Evolutionary conservation across 2,329 filamentous ascomycete genomes (phyloP).

Genomic region (Aspergillus ruber): DNA sequence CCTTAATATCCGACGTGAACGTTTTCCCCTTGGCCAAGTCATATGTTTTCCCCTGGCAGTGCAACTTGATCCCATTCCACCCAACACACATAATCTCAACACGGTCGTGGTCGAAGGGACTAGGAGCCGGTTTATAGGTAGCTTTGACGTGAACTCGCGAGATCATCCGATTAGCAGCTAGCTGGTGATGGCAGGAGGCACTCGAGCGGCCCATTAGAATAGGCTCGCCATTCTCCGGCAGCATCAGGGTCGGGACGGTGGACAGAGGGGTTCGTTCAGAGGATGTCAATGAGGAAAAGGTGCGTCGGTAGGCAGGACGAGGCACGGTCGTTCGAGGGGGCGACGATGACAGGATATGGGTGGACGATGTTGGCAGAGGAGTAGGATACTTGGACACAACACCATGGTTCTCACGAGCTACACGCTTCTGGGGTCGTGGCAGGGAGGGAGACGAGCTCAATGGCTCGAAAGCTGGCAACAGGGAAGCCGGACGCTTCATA

Average conservation of each 20-base stretch:
- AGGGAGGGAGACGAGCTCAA: constrained; percentile 44
- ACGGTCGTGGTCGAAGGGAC: constrained; percentile 63
- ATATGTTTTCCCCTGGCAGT: constrained; percentile 82
- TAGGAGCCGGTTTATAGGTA: constrained; percentile 65
- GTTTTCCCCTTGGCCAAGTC: constrained; percentile 81
- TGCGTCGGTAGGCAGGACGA: constrained; percentile 54
- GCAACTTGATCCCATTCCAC: constrained; percentile 91
- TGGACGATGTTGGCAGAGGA: constrained; percentile 87
- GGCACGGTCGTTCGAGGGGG: constrained; percentile 54
- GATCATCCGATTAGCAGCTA: constrained; percentile 85
- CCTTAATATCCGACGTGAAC: constrained; percentile 83
- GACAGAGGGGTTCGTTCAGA: constrained; percentile 80
- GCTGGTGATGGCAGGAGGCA: constrained; percentile 90
- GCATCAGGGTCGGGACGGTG: constrained; percentile 72
- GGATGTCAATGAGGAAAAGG: constrained; percentile 43
- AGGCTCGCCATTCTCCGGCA: constrained; percentile 73
- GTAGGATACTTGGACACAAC: constrained; percentile 70
- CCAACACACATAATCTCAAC: constrained; percentile 87
- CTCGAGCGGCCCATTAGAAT: constrained; percentile 88
- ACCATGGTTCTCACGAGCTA: constrained; percentile 38
- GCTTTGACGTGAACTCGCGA: constrained; percentile 91
- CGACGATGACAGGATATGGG: constrained; percentile 81
- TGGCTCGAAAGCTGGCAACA: constrained; percentile 46
- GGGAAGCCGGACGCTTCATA: constrained; percentile 42
- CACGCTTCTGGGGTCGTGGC: constrained; percentile 42